Evolutionary conservation across 129 eudicot species (phyloP).

Genomic region (Pulicaria dysenterica): DNA sequence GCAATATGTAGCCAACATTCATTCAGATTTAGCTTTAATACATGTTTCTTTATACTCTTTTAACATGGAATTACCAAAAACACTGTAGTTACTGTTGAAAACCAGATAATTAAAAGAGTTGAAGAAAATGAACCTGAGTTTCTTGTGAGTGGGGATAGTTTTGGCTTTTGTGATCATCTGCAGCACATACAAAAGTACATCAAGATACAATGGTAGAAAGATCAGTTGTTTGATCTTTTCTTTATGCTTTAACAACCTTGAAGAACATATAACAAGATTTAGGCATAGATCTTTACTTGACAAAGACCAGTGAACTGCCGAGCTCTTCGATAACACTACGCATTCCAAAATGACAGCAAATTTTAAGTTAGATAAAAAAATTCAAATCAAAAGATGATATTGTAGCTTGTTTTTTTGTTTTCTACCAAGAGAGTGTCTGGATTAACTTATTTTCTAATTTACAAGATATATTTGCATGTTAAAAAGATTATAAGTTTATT

Average conservation of each 20-base stretch:
- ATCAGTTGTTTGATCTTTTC: conserved; percentile 23
- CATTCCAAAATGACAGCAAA: conserved; percentile 14
- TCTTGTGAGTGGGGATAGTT: conserved; percentile 35
- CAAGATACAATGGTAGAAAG: not conserved
- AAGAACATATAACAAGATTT: conserved; percentile 37
- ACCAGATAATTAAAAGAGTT: not conserved
- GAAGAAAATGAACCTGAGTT: conserved; percentile 36
- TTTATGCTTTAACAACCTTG: conserved; percentile 19
- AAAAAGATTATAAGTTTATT: too few relatives aligned
- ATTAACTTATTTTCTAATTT: too few relatives aligned
- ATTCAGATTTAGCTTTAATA: not conserved
- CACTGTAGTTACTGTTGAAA: too few relatives aligned
- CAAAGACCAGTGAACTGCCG: conserved; percentile 46
- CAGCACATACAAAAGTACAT: conserved; percentile 20
- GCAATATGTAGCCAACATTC: not conserved
- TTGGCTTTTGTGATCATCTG: conserved; percentile 30
- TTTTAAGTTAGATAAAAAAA: not conserved
- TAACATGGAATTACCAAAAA: too few relatives aligned
- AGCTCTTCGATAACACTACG: conserved; percentile 35
- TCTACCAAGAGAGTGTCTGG: not conserved
- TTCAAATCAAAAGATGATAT: not conserved
- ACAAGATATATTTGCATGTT: too few relatives aligned
- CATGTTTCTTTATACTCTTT: not conserved
- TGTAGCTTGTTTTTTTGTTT: too few relatives aligned
- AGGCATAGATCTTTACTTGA: conserved; percentile 51